Evolutionary conservation across 2,329 filamentous ascomycete species (phyloP), one percentile per base, ranked within the genome.

Genomic region (Trichocomaceae sp.): DNA sequence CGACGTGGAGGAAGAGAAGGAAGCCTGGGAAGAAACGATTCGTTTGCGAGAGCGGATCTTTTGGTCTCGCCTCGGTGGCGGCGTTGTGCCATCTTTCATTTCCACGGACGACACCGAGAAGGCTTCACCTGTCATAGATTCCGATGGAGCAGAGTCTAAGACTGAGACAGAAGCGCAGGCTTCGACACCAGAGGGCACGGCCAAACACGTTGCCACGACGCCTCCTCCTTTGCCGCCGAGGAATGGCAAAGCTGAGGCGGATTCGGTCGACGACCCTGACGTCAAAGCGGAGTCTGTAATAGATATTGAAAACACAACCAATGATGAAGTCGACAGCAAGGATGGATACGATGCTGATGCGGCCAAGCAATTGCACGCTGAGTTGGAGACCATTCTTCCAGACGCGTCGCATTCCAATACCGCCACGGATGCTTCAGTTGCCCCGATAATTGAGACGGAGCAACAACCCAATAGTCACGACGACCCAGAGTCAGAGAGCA

Each of bases 11-110:
- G 88, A 90, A 33, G 89, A 95, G 71, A 89, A 87, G 66, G 83
- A 84, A 26, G 90, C 90, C 0, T 99, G 93, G 93, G 92, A 97
- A 67, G 93, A 99, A 75, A 90, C 90, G 55, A 87, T 96, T 10
- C 83, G 87, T 29, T 73, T 97, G 47, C 81, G 93, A 50, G 93
- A 99, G 69, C 85, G 92, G 62, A 96, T 99, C 87, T 99, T 99
- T 69, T 99, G 93, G 93, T 84, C 88, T 50, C 83, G 93, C 54
- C 83, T 99, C 51, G 92, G 92, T 23, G 93, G 91, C 26, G 93
- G 93, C 13, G 90, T 99, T 2, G 75, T 97, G 12, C 93, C 92
- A 1, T 77, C 81, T 12, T 75, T 76, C 50, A 60, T 75, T 23
- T 62, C 60, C 12, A 46, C 57, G 26, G 63, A 58, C n/a, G 57